Evolutionary conservation across 1,139 yeast genomes (phyloP), one percentile per base, ranked within the genome.

Genomic region (Sugiyamaella castrensis): DNA sequence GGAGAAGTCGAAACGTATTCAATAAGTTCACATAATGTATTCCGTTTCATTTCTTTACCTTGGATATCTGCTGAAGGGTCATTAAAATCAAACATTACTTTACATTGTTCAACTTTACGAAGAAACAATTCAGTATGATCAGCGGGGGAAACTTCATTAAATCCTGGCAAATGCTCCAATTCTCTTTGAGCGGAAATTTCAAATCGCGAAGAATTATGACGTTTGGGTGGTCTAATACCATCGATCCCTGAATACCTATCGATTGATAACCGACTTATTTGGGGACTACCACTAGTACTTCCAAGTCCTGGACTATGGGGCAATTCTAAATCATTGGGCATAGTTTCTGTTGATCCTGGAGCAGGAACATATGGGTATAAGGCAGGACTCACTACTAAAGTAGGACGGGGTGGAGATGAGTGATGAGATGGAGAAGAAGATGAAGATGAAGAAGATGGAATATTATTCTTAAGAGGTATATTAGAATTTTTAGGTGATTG

Each of bases 181-280:
- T 87, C 89, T 34, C 86, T 79, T 57, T 84, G 82, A 27, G 79
- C 74, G 38, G 80, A 72, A 2, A 89, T 77, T 66, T 91, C 98
- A 60, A 94, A 89, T 56, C 98, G 76, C 33, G 96, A 87, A 29
- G 96, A 87, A 43, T 95, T 86, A 66, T 92, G 98, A 64, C 98
- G 81, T 62, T 87, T 88, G 10, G 98, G 97, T 0, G 95, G 76
- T 53, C 76, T 77, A 46, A 80, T 77, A 49, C 82, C 71, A 55
- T 82, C 88, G 38, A 81, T 68, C 44, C 77, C 80, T 46, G 70
- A 65, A 37, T 70, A 61, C 29, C 72, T 53, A 53, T 72, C 69
- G 50, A 70, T 56, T 50, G 69, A 53, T 28, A 57, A 60, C 30
- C 61, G 57, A 30, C 55, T 56, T 50, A 54, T 50, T 37, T 47